Evolutionary conservation across 148 eudicot species (phyloP), one percentile per base, ranked within the genome.

Genomic region (Amaranthus cruentus): DNA sequence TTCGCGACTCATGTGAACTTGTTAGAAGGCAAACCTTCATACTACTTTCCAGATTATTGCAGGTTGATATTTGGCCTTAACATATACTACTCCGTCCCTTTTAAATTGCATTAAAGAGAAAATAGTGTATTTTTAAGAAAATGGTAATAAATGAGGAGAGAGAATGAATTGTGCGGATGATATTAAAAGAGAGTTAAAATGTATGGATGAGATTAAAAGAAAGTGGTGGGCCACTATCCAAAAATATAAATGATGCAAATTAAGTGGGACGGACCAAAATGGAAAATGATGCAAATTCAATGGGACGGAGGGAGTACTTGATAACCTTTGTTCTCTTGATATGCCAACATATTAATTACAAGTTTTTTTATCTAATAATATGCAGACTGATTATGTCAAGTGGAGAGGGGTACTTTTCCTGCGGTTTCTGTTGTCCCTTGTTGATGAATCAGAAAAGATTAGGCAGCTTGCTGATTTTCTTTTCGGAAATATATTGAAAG

Each of bases 331-430:
- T 10, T 9, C 55, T 42, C 43, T 9, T 61, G 51, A 21, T 56
- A n/a, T 44, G 60, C 51, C 69, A 69, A 71, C n/a, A 53, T 75
- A 65, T 65, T 21, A 15, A 56, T 38, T 54, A 69, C 58, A 60
- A 47, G 61, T 50, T 73, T 63, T 28, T 72, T 76, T 14, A 53
- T 3, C 60, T 63, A 54, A 50, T 54, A 43, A 69, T 73, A 14
- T 83, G 68, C 85, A 95, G 99, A 86, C 94, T 71, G 99, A 95
- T 84, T 95, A 95, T 78, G 99, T 95, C 78, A 95, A 95, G 84
- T 95, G 99, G 97, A 86, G 97, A 83, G 99, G 99, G 54, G 81
- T 90, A 56, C 96, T 95, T 77, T 95, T 95, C 73, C 88, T 95
- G 68, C 85, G 96, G 38, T 95, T 95, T 80, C 83, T 95, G 15